phyloP scores from a whole-genome alignment of 2,329 filamentous ascomycete genomes.

The Fusarium sp. region DNA sequence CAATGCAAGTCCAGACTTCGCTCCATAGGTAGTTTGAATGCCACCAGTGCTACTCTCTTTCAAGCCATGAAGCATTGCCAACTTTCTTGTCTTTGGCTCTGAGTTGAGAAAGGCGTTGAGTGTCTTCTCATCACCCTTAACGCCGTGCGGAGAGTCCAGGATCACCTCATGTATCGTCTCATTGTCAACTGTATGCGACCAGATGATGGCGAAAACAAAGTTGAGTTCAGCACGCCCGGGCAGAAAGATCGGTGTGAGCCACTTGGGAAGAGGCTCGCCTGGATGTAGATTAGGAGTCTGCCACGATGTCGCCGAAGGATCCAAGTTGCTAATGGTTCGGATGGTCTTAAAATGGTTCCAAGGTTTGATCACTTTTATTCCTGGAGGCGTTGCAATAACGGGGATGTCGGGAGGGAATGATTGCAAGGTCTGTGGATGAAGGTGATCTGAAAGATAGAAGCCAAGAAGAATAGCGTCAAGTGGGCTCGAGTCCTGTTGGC shows the following conservation, averaged over 20 bases:
- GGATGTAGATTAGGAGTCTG: conserved; percentile 34
- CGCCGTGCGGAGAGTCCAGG: conserved; percentile 41
- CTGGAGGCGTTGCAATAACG: conserved; percentile 36
- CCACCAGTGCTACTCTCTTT: conserved; percentile 39
- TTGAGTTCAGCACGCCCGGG: conserved; percentile 43
- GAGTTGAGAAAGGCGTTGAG: conserved; percentile 39
- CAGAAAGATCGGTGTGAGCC: conserved; percentile 40
- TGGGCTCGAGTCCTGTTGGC: background rate
- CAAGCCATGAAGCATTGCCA: conserved; percentile 44
- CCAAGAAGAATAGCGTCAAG: conserved; percentile 43
- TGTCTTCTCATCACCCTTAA: conserved; percentile 26
- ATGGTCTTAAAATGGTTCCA: conserved; percentile 43
- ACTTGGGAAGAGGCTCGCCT: conserved; percentile 37
- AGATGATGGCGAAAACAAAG: conserved; percentile 40
- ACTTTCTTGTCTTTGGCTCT: conserved; percentile 38
- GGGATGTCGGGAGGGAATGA: conserved; percentile 37
- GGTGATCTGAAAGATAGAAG: conserved; percentile 39
- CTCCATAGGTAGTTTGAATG: conserved; percentile 22
- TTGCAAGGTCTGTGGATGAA: conserved; percentile 36
- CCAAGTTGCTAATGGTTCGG: conserved; percentile 23
- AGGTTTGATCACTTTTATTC: conserved; percentile 13
- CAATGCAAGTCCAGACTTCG: conserved; percentile 34
- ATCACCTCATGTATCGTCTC: conserved; percentile 39
- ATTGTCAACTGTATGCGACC: conserved; percentile 29
- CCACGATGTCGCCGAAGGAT: conserved; percentile 21